Evolutionary conservation across 768 basidiomycete genomes (phyloP).

Genomic region (Auriscalpium orientale): DNA sequence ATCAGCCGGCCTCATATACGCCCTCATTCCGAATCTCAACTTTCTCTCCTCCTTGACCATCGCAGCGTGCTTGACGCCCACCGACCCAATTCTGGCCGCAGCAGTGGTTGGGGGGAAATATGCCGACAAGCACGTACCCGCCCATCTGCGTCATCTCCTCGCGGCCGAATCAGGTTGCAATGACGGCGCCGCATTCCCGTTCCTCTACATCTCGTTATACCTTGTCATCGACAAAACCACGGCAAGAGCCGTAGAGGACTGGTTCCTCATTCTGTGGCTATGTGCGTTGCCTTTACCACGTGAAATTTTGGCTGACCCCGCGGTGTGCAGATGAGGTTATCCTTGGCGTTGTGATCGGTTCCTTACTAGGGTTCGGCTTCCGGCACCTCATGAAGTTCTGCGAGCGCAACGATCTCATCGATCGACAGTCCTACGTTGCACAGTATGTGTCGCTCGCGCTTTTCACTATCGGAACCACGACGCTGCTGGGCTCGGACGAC

Average conservation of each 20-base stretch:
- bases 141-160: conserved; percentile 62
- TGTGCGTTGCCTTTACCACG: conserved; percentile 39
- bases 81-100: conserved; percentile 89
- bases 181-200: conserved; percentile 95
- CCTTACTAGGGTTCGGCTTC: conserved; percentile 68
- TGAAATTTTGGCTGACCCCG: conserved; percentile 1
- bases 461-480: conserved; percentile 77
- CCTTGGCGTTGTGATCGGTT: conserved; percentile 69
- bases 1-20: conserved; percentile 85
- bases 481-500: conserved; percentile 86
- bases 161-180: conserved; percentile 85
- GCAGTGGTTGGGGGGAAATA: conserved; percentile 94
- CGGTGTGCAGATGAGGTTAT: conserved; percentile 62
- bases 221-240: conserved; percentile 62
- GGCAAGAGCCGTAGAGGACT: conserved; percentile 67
- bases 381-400: conserved; percentile 92
- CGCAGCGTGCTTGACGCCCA: conserved; percentile 89
- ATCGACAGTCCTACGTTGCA: conserved; percentile 90
- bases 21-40: conserved; percentile 79
- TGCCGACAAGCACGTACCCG: conserved; percentile 94
- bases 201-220: conserved; percentile 85
- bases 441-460: conserved; percentile 83
- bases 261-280: conserved; percentile 84
- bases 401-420: conserved; percentile 77
- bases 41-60: conserved; percentile 88